Conservation (phyloP, 352 stramenopile species). For the Globisporangium barbulae region DNA sequence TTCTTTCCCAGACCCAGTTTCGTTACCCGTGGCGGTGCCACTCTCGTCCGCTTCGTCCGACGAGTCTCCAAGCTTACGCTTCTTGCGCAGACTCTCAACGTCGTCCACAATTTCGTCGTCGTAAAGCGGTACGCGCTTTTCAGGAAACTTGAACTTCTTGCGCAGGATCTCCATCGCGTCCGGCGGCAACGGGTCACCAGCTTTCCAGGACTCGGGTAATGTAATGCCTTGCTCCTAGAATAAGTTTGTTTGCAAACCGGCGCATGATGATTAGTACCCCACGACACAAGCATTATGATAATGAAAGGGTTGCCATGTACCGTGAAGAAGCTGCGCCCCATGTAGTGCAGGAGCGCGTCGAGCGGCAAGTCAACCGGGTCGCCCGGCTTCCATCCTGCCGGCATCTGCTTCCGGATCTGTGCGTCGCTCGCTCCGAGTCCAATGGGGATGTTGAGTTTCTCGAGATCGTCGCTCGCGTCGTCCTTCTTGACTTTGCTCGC, state of each 20-base stretch:
- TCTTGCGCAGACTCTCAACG: constrained; percentile 62
- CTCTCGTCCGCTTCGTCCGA: constrained; percentile 21
- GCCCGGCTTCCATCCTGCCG: constrained; percentile 74
- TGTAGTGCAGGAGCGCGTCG: constrained; percentile 76
- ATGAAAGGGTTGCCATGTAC: constrained; percentile 19
- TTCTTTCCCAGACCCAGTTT: constrained; percentile 25
- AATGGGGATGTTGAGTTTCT: constrained; percentile 61
- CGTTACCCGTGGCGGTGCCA: constrained; percentile 28
- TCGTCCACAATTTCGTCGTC: constrained; percentile 76
- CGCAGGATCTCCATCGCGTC: constrained; percentile 76
- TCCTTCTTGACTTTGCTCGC: constrained; percentile 30
- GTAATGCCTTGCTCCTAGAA: constrained; percentile 63
- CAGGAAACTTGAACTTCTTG: constrained; percentile 77
- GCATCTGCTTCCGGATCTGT: constrained; percentile 75
- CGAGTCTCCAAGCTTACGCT: constrained; percentile 48
- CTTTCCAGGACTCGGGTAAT: constrained; percentile 68
- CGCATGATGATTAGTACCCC: not conserved
- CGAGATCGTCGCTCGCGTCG: constrained; percentile 23
- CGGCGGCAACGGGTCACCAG: constrained; percentile 56
- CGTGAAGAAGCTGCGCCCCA: constrained; percentile 71
- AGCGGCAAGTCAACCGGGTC: constrained; percentile 75
- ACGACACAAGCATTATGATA: not conserved
- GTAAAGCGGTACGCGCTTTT: constrained; percentile 65
- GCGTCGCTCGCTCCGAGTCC: constrained; percentile 65
- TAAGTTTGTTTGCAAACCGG: not conserved